phyloP scores from a whole-genome alignment of 140 eudicot species.

The Flaveria floridana region DNA sequence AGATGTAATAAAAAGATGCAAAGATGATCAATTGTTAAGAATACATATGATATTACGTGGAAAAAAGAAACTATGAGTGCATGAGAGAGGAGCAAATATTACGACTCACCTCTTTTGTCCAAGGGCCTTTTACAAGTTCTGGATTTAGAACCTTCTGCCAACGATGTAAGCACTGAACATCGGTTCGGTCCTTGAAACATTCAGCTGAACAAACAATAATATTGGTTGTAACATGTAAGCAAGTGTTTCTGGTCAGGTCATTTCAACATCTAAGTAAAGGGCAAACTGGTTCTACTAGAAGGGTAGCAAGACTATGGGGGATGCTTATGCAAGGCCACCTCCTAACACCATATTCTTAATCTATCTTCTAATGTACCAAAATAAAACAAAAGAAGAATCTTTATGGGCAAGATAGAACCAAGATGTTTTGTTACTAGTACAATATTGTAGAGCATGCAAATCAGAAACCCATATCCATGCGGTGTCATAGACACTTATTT shows the following conservation, averaged over 20 bases:
- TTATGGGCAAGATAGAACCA: too few relatives aligned
- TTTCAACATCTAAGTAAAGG: constrained; percentile 4
- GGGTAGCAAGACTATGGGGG: too few relatives aligned
- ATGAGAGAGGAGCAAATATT: constrained; percentile 10
- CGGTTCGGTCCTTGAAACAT: constrained; percentile 73
- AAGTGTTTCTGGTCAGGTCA: not conserved
- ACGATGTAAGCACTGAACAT: constrained; percentile 85
- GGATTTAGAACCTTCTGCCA: constrained; percentile 96
- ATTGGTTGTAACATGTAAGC: not conserved
- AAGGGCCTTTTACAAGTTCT: constrained; percentile 89
- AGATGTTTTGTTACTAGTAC: too few relatives aligned
- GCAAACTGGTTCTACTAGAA: not conserved
- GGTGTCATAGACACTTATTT: too few relatives aligned
- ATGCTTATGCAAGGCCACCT: too few relatives aligned
- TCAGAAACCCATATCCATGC: too few relatives aligned
- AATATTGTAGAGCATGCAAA: too few relatives aligned
- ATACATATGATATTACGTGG: not conserved
- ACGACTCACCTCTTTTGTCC: constrained; percentile 77
- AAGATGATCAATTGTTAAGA: not conserved
- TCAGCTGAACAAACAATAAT: constrained; percentile 55
- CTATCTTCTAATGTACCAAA: too few relatives aligned
- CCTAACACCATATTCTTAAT: too few relatives aligned
- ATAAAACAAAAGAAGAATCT: too few relatives aligned
- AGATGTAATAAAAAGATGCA: constrained; percentile 13
- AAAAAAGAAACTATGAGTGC: constrained; percentile 4